Percentiles rank a stretch among this genome's conserved stretches.
phyloP scores from a whole-genome alignment of 139 green algal species.

The Closterium sp. region DNA sequence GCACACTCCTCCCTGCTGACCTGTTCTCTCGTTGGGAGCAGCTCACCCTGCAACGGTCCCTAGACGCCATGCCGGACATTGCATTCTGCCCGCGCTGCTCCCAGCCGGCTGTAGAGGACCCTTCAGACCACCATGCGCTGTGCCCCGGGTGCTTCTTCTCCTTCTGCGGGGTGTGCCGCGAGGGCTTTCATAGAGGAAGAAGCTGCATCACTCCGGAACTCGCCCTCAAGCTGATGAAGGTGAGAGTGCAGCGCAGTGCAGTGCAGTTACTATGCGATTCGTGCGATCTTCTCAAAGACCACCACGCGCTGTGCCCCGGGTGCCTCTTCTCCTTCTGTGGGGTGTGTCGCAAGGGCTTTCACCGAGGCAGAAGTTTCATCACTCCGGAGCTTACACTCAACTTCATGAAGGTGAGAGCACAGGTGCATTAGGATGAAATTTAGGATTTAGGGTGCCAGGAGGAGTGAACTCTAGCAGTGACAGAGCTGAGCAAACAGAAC shows the following conservation, averaged over 20 bases:
- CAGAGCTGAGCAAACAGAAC: too few species aligned
- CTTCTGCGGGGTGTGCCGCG: slow-evolving; percentile 43
- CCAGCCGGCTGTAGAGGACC: slow-evolving; percentile 68
- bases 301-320: slow-evolving; percentile 27
- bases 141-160: slow-evolving; percentile 41
- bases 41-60: slow-evolving; percentile 69
- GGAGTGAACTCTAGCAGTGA: too few species aligned
- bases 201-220: slow-evolving; percentile 15
- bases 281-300: background rate
- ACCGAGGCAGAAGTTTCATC: slow-evolving; percentile 19
- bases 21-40: slow-evolving; percentile 68
- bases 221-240: background rate
- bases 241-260: background rate
- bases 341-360: slow-evolving; percentile 17
- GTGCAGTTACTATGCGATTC: background rate
- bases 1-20: slow-evolving; percentile 31
- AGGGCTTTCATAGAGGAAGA: slow-evolving; percentile 10
- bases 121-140: slow-evolving; percentile 53
- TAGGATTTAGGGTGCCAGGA: too few species aligned
- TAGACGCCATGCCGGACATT: slow-evolving; percentile 78
- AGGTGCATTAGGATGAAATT: too few species aligned
- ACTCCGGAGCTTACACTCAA: background rate
- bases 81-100: slow-evolving; percentile 83
- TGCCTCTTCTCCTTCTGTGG: slow-evolving; percentile 49
- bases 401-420: background rate